These are phyloP conservation scores for Ogataea paradorogensis DNA, from an alignment of 805 yeast genomes.

Conservation along the genomic window DNA sequence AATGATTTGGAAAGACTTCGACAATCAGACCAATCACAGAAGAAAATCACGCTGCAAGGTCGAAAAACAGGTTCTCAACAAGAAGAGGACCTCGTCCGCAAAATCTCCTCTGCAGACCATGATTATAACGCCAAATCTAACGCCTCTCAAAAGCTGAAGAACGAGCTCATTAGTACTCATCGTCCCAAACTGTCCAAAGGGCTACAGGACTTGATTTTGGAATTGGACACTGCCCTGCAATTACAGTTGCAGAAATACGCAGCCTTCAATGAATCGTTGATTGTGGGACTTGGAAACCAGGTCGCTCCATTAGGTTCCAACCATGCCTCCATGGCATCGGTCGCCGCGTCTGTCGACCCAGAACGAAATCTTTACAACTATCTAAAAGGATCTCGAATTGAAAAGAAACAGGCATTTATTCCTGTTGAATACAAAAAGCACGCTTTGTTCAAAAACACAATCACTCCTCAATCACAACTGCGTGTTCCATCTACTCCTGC, in stretches of 20 bases:
- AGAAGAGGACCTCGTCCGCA: conserved; percentile 82
- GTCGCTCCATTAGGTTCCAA: conserved; percentile 64
- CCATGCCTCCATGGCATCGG: conserved; percentile 59
- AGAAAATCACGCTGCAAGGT: conserved; percentile 76
- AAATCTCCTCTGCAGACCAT: conserved; percentile 79
- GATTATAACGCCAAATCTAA: conserved; percentile 81
- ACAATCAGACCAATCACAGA: conserved; percentile 75
- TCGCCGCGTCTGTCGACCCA: conserved; percentile 76
- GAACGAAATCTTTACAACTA: conserved; percentile 78
- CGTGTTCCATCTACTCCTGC: conserved; percentile 4
- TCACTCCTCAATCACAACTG: neutral
- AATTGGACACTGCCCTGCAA: conserved; percentile 85
- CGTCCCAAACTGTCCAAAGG: conserved; percentile 75
- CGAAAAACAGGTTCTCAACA: conserved; percentile 79
- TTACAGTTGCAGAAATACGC: conserved; percentile 88
- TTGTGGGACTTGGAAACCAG: conserved; percentile 81
- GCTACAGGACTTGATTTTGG: conserved; percentile 74
- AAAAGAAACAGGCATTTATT: conserved; percentile 40
- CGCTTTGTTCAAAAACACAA: conserved; percentile 45
- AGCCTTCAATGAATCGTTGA: conserved; percentile 77
- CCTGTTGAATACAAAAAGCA: conserved; percentile 74
- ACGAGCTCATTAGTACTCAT: conserved; percentile 64
- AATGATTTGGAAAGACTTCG: conserved; percentile 82
- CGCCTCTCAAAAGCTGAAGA: conserved; percentile 67
- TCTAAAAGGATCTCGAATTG: conserved; percentile 37